Percentiles rank a stretch among this genome's conserved stretches.
These are phyloP conservation scores for Galeopsis tetrahit DNA, from an alignment of 257 asterid species.

Conservation along the genomic window DNA sequence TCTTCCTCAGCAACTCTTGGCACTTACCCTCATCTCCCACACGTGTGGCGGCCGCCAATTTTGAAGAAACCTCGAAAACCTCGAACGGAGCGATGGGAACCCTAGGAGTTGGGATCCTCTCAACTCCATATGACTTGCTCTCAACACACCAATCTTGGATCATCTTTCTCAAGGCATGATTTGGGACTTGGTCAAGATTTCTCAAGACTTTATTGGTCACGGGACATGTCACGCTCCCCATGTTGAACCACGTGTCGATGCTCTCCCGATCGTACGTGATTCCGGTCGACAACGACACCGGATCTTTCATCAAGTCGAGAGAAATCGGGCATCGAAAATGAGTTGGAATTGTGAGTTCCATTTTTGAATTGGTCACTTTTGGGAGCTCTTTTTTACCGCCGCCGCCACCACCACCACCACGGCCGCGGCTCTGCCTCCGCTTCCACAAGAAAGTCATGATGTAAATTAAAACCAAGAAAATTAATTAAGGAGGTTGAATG, in stretches of 20 bases:
- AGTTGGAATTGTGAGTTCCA: neutral
- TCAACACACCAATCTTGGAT: conserved; percentile 10
- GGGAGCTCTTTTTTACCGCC: neutral
- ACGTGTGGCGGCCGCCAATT: neutral
- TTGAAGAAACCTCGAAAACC: neutral
- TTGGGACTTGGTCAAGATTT: conserved; percentile 8
- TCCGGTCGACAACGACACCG: conserved; percentile 7
- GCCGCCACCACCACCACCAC: neutral
- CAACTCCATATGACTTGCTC: neutral
- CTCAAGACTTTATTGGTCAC: conserved; percentile 4
- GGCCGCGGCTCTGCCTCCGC: conserved; percentile 4
- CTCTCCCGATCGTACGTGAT: conserved; percentile 10
- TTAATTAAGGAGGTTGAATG: neutral
- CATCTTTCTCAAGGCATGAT: conserved; percentile 1
- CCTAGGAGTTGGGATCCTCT: conserved; percentile 9
- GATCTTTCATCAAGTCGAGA: conserved; percentile 13
- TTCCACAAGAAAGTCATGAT: conserved; percentile 15
- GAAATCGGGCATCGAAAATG: conserved; percentile 3
- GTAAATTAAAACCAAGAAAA: neutral
- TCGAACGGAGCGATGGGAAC: conserved; percentile 1
- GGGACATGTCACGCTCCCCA: neutral
- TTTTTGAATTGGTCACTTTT: neutral
- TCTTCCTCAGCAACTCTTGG: neutral
- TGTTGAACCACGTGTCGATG: conserved; percentile 2
- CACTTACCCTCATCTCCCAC: neutral